Evolutionary conservation across 192 early-diverging fungal species (phyloP), one percentile per base, ranked within the genome.

Genomic region (Jimgerdemannia flammicorona): DNA sequence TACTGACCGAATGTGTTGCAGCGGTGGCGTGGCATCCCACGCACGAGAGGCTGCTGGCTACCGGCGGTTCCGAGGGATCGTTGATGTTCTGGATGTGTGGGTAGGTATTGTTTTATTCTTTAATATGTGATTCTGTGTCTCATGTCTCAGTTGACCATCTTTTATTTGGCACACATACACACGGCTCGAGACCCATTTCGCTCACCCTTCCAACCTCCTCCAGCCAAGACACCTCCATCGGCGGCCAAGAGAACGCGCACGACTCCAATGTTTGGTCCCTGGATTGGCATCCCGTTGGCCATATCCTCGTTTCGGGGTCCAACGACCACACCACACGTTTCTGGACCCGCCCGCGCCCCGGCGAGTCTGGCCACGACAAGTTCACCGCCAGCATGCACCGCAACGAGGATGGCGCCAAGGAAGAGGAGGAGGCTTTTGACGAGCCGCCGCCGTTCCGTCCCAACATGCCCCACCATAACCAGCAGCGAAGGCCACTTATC

Each of bases 241-340:
- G 84, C 42, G 68, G 75, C 43, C 70, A 85, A 73, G 93, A 95
- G 64, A 89, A 85, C 14, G 96, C 96, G 0, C 96, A 98, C 75
- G 93, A 92, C 20, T 93, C 91, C 29, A 91, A 94, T 65, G 90
- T 98, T 42, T 99, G 97, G 94, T 92, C 96, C 9, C 77, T 99
- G 17, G 97, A 97, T 74, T 99, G 95, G 95, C 97, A 99, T 82
- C 98, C 98, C 8, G 82, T 95, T 69, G 98, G 98, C 6, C 98
- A 99, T 78, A 89, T 98, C 6, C 84, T 99, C 29, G 95, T 94
- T 0, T 93, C 95, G 0, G 96, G 96, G 40, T 96, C 94, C 19
- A 99, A 98, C 74, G 98, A 99, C 78, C 94, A 97, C 72, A 93
- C 96, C 0, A 98, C 97, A 10, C 90, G 94, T 39, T 98, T 98